Conservation (phyloP, 2,329 filamentous ascomycete genomes). For the Diplodia mutila region DNA sequence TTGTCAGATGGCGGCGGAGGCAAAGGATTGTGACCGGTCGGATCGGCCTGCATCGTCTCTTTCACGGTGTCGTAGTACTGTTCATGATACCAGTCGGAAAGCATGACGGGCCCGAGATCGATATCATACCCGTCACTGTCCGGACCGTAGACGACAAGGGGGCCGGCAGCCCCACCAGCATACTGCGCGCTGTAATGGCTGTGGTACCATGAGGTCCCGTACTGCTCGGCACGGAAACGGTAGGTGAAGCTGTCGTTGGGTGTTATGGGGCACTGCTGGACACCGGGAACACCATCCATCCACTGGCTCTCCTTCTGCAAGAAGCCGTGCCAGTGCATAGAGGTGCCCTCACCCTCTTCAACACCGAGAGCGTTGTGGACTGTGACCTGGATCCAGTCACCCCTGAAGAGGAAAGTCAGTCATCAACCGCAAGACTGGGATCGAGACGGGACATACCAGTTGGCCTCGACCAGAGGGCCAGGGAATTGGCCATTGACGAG, state of each 20-base stretch:
- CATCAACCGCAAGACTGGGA: constrained; percentile 35
- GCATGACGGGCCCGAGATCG: constrained; percentile 35
- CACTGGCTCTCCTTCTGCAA: constrained; percentile 39
- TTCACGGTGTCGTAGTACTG: constrained; percentile 30
- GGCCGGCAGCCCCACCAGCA: constrained; percentile 35
- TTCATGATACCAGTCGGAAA: constrained; percentile 35
- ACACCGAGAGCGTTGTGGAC: constrained; percentile 34
- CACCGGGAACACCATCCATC: constrained; percentile 43
- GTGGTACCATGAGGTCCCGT: constrained; percentile 36
- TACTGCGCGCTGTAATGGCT: constrained; percentile 38
- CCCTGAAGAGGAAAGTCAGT: constrained; percentile 30
- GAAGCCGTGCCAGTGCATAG: constrained; percentile 42
- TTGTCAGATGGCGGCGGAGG: constrained; percentile 32
- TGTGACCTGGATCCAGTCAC: constrained; percentile 35
- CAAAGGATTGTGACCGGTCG: constrained; percentile 33
- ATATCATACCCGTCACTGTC: constrained; percentile 33
- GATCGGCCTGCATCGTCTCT: constrained; percentile 28
- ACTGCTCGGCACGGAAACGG: constrained; percentile 37
- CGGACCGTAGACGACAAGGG: constrained; percentile 37
- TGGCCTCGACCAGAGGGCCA: constrained; percentile 39
- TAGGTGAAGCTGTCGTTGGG: constrained; percentile 38
- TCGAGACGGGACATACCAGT: constrained; percentile 38
- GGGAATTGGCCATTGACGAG: constrained; percentile 39
- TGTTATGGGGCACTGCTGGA: constrained; percentile 41
- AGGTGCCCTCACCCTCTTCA: constrained; percentile 38